Conservation (phyloP, 2,329 filamentous ascomycete genomes). For the Pseudogymnoascus sp. region DNA sequence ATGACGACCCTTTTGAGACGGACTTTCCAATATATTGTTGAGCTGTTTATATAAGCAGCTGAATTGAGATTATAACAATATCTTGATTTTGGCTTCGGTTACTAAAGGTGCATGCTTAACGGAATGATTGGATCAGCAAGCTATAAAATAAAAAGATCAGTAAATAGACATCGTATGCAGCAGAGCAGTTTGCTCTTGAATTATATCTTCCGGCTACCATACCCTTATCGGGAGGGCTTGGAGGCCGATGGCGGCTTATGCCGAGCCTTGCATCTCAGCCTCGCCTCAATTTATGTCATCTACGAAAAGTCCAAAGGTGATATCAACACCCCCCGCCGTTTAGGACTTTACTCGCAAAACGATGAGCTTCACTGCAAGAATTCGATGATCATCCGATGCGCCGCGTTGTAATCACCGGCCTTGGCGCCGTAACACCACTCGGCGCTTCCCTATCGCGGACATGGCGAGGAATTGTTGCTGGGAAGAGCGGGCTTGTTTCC, state of each 20-base stretch:
- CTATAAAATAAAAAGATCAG: no score
- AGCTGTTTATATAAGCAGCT: no score
- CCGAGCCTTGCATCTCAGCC: slow-evolving; percentile 1
- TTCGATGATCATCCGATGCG: slow-evolving; percentile 32
- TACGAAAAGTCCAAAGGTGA: not conserved
- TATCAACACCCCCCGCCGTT: not conserved
- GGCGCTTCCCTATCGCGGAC: slow-evolving; percentile 70
- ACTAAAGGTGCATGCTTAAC: no score
- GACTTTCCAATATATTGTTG: no score
- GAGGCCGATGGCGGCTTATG: not conserved
- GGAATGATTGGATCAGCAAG: no score
- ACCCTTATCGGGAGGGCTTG: not conserved
- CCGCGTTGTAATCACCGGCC: slow-evolving; percentile 75
- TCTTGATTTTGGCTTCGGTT: no score
- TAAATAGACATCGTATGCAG: not conserved
- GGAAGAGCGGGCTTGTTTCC: slow-evolving; percentile 71
- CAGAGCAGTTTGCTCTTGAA: not conserved
- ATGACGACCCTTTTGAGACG: no score
- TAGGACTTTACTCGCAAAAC: not conserved
- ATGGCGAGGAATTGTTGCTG: slow-evolving; percentile 73
- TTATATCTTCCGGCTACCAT: not conserved
- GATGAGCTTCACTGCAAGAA: not conserved
- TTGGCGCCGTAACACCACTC: slow-evolving; percentile 75
- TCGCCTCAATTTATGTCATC: not conserved
- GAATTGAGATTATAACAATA: no score